These are phyloP conservation scores for Nyctanthes arbortristis DNA, from an alignment of 257 asterid genomes.

Conservation along the genomic window DNA sequence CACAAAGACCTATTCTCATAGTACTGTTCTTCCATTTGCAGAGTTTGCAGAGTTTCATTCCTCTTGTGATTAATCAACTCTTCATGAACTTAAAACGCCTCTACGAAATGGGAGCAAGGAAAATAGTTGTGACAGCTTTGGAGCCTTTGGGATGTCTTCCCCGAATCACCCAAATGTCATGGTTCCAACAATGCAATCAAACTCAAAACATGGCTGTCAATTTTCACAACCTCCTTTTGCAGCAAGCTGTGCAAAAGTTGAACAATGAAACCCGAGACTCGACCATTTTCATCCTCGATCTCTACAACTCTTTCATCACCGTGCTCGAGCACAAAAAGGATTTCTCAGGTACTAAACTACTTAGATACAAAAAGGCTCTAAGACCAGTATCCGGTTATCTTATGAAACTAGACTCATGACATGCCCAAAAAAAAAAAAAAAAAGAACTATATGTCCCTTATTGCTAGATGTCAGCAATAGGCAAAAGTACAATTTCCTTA, in stretches of 20 bases:
- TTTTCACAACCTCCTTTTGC: slow-evolving; percentile 60
- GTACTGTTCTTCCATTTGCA: slow-evolving; percentile 1
- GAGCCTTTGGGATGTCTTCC: slow-evolving; percentile 92
- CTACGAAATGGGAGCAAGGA: slow-evolving; percentile 50
- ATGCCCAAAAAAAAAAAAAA: no score
- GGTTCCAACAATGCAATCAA: slow-evolving; percentile 62
- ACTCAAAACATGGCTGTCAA: slow-evolving; percentile 51
- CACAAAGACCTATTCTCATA: no score
- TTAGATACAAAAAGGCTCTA: no score
- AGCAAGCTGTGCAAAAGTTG: slow-evolving; percentile 50
- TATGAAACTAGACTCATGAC: no score
- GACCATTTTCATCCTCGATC: slow-evolving; percentile 52
- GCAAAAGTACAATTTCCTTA: no score
- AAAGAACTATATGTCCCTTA: no score
- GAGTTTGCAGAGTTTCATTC: slow-evolving; percentile 57
- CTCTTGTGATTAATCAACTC: slow-evolving; percentile 57
- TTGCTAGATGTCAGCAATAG: no score
- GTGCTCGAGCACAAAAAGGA: slow-evolving; percentile 40
- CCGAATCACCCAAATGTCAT: slow-evolving; percentile 35
- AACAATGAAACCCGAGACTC: slow-evolving; percentile 48
- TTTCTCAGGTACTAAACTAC: slow-evolving; percentile 33
- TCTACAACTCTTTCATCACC: slow-evolving; percentile 55
- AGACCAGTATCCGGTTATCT: no score
- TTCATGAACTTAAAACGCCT: slow-evolving; percentile 44
- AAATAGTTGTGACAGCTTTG: slow-evolving; percentile 55